Evolutionary conservation across 2,329 filamentous ascomycete species (phyloP).

Genomic region (Orbilia blumenaviensis): DNA sequence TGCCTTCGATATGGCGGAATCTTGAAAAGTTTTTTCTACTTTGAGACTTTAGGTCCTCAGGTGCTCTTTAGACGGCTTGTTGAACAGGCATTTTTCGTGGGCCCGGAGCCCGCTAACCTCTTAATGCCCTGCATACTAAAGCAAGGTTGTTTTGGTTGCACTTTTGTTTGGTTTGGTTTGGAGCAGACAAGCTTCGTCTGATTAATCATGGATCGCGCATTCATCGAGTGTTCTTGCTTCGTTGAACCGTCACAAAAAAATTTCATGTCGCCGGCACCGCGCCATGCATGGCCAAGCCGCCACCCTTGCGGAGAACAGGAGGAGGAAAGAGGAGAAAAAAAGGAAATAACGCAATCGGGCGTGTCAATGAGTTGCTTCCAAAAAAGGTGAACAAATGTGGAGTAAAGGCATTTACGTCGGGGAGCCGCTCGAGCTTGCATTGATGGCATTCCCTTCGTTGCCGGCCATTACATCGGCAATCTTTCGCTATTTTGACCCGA

Average conservation of each 20-base stretch:
- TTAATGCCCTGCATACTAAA: conserved; percentile 43
- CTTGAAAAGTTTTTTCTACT: conserved; percentile 34
- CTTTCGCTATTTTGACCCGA: conserved; percentile 33
- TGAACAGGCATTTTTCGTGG: conserved; percentile 27
- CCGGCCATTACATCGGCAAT: conserved; percentile 33
- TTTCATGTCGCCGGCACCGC: conserved; percentile 22
- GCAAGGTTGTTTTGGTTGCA: conserved; percentile 41
- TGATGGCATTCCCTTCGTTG: conserved; percentile 12
- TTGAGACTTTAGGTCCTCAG: conserved; percentile 22
- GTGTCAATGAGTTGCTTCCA: conserved; percentile 38
- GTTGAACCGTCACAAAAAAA: conserved; percentile 15
- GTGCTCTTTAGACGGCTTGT: conserved; percentile 21
- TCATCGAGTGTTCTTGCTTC: conserved; percentile 8
- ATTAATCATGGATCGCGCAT: conserved; percentile 31
- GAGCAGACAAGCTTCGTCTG: conserved; percentile 38
- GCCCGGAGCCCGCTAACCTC: conserved; percentile 34
- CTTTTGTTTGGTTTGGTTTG: conserved; percentile 29
- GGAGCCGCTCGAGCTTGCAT: conserved; percentile 37
- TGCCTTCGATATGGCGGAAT: conserved; percentile 15
- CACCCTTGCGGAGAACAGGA: conserved; percentile 25
- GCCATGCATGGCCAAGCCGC: conserved; percentile 31
- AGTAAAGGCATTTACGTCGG: conserved; percentile 26
- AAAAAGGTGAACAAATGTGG: conserved; percentile 43
- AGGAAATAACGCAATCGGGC: conserved; percentile 53
- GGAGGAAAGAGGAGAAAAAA: conserved; percentile 45